These are phyloP conservation scores for Solanum arcanum DNA, from an alignment of 257 asterid genomes.

Conservation along the genomic window DNA sequence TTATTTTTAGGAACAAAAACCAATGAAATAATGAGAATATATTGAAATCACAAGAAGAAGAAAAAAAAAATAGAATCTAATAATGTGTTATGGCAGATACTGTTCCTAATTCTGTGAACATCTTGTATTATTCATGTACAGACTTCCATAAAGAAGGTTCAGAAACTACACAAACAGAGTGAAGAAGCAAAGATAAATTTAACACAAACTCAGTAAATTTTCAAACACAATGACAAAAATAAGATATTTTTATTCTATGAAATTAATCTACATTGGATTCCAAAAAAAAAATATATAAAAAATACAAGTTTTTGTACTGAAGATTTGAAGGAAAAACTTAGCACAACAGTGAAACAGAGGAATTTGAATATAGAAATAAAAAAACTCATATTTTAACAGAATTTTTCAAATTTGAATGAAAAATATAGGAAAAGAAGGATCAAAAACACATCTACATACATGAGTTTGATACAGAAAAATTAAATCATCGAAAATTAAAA, in stretches of 20 bases:
- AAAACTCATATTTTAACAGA: background rate
- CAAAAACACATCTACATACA: background rate
- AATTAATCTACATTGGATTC: background rate
- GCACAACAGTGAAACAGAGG: background rate
- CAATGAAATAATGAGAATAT: background rate
- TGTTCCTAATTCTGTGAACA: slow-evolving; percentile 20
- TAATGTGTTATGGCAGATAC: slow-evolving; percentile 15
- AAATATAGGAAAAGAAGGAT: background rate
- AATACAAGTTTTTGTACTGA: background rate
- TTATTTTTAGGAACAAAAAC: background rate
- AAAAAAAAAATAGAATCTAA: slow-evolving; percentile 2
- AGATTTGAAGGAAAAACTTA: background rate
- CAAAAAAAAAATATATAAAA: background rate
- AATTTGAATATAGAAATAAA: background rate
- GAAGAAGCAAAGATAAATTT: background rate
- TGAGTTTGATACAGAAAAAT: background rate
- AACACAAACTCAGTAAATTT: background rate
- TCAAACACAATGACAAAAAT: background rate
- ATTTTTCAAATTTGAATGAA: background rate
- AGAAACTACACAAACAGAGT: background rate
- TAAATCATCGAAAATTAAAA: too few species aligned
- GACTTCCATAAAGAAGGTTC: slow-evolving; percentile 3
- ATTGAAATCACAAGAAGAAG: slow-evolving; percentile 4
- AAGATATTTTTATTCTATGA: background rate
- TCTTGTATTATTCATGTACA: slow-evolving; percentile 3